Base-by-base conservation (phyloP, 129 eudicot genomes). In the Flaveria bidentis region DNA sequence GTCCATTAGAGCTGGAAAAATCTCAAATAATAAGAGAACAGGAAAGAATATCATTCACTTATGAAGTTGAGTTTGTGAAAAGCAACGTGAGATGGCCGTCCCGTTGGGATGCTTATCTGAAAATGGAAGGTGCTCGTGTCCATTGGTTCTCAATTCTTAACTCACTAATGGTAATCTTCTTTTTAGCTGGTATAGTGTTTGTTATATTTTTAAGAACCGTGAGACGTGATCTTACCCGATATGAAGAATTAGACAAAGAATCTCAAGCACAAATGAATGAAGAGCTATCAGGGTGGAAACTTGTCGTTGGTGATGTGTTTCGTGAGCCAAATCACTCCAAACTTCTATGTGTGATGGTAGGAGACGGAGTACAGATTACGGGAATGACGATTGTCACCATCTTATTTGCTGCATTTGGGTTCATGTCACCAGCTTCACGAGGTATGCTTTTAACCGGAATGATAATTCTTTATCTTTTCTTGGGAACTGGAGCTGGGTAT, bases 391-490 rank as follows among this genome's bases (percentile, higher is more conserved):
- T 78, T 69, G 89, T 85, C 44, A 88, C 89, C 11, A 88, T 88
- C 67, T 70, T 88, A n/a, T 88, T 88, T 61, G 92, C 92, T n/a
- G 88, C 92, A 0, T 80, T 88, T 79, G 92, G 92, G 44, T 88
- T 88, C 81, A 88, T 88, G 89, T 88, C 92, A 67, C 92, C 92
- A 9, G 92, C 92, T 74, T 88, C 92, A 66, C 86, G 89, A 36
- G 92, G 92, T 3, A 88, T 88, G 92, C 82, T 88, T 26, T 80
- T 88, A 18, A 88, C 92, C 0, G 92, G 92, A 65, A 88, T 88
- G 92, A 88, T 88, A 72, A 73, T 88, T 14, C 86, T 88, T 36
- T 88, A 88, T 75, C 89, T 88, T 67, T 83, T 88, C 74, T 79
- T 88, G 73, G 92, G 92, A 75, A 83, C 82, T 10, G 87, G 76